These are phyloP conservation scores for Ogataea polymorpha DNA, from an alignment of 805 yeast genomes.

Conservation along the genomic window DNA sequence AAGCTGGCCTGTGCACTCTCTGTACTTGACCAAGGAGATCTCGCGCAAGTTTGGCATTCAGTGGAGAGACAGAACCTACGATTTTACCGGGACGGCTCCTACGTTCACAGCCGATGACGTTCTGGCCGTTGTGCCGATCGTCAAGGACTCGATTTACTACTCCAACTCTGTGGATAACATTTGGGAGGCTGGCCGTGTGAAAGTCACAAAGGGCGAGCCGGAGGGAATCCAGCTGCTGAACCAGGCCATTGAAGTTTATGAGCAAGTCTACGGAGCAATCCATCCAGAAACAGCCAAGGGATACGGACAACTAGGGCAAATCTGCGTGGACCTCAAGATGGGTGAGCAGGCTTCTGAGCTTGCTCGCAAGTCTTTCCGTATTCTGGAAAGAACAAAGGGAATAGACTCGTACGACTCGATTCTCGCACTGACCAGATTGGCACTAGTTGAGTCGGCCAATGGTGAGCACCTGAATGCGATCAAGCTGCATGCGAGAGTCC, in stretches of 20 bases:
- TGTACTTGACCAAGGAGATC: conserved; percentile 60
- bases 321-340: conserved; percentile 59
- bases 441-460: conserved; percentile 62
- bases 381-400: conserved; percentile 80
- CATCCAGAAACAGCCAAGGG: conserved; percentile 77
- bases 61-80: conserved; percentile 56
- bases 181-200: conserved; percentile 54
- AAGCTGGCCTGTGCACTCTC: conserved; percentile 44
- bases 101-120: conserved; percentile 63
- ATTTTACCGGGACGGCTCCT: conserved; percentile 34
- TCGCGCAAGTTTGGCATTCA: conserved; percentile 84
- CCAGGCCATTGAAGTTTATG: conserved; percentile 71
- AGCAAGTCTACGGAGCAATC: conserved; percentile 78
- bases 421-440: conserved; percentile 70
- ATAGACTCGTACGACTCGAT: conserved; percentile 75
- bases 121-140: conserved; percentile 65
- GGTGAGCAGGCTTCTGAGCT: conserved; percentile 57
- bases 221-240: conserved; percentile 62
- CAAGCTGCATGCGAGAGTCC: conserved; percentile 56
- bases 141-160: conserved; percentile 66
- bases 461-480: conserved; percentile 60
- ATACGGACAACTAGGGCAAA: conserved; percentile 61
- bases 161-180: conserved; percentile 73
- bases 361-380: conserved; percentile 65
- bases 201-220: conserved; percentile 37